Evolutionary conservation across 164 flowering plant species (phyloP).

Genomic region (Euptelea pleiosperma): DNA sequence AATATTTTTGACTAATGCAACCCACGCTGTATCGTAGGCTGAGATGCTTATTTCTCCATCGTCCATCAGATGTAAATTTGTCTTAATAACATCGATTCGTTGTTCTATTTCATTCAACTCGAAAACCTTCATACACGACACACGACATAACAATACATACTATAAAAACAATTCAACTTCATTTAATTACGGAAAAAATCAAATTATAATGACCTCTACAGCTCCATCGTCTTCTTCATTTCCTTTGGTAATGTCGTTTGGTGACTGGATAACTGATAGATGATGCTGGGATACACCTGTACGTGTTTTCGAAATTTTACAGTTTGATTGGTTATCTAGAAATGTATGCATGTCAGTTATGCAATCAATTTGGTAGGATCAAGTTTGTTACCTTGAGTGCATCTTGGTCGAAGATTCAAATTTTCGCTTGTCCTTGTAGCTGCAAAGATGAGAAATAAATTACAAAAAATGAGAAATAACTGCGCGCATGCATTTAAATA

Average conservation of each 20-base stretch:
- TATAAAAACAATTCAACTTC: not conserved
- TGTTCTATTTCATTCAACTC: slow-evolving; percentile 26
- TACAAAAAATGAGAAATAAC: no score
- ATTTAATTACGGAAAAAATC: slow-evolving; percentile 27
- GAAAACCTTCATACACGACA: not conserved
- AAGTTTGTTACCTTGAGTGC: no score
- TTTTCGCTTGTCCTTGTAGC: no score
- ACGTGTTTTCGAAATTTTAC: no score
- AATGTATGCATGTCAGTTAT: no score
- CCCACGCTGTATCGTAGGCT: slow-evolving; percentile 92
- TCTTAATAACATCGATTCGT: slow-evolving; percentile 28
- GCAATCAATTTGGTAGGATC: no score
- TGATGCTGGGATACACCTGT: not conserved
- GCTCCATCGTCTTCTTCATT: not conserved
- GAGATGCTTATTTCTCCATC: slow-evolving; percentile 81
- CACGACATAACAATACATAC: no score
- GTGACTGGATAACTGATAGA: not conserved
- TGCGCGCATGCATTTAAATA: no score
- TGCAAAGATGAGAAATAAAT: no score
- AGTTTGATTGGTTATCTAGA: no score
- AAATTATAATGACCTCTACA: not conserved
- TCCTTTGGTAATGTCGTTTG: not conserved
- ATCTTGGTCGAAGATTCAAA: no score
- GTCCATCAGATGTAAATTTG: slow-evolving; percentile 46
- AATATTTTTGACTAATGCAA: slow-evolving; percentile 59